Evolutionary conservation across 2,329 filamentous ascomycete genomes (phyloP).

Genomic region (Neonectria hederae): DNA sequence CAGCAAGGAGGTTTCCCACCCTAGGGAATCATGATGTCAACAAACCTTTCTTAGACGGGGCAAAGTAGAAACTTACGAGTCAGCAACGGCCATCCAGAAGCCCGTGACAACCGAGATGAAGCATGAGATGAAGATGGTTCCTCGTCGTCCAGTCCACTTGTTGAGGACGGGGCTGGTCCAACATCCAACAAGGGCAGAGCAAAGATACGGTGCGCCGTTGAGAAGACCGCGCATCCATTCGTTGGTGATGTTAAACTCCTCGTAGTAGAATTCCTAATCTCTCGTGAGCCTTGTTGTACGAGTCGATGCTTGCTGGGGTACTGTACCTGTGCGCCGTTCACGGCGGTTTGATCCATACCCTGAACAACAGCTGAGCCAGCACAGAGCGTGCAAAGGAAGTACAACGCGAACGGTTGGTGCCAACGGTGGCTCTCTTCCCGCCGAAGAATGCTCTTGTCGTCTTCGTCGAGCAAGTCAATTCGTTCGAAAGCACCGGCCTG

Average conservation of each 20-base stretch:
- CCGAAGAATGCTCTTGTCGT: conserved; percentile 52
- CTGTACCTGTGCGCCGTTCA: neutral
- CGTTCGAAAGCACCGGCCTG: conserved; percentile 50
- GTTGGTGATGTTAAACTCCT: neutral
- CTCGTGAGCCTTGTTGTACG: neutral
- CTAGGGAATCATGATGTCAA: neutral
- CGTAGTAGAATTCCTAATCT: neutral
- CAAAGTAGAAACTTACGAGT: conserved; percentile 55
- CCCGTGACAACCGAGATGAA: conserved; percentile 70
- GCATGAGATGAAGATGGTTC: conserved; percentile 70
- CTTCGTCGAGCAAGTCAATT: conserved; percentile 56
- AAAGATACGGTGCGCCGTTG: neutral
- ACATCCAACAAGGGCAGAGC: conserved; percentile 39
- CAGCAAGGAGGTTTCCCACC: neutral
- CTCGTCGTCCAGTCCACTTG: conserved; percentile 65
- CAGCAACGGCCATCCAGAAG: conserved; percentile 68
- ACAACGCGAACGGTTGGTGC: conserved; percentile 59
- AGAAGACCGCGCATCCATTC: neutral
- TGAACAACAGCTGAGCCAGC: conserved; percentile 65
- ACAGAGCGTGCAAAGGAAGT: conserved; percentile 61
- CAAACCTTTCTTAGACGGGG: rapidly evolving
- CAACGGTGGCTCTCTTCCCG: conserved; percentile 60
- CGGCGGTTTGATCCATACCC: conserved; percentile 50
- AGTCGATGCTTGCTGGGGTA: neutral
- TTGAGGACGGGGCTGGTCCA: conserved; percentile 73